These are phyloP conservation scores for Lactifluus pinguis DNA, from an alignment of 768 basidiomycete genomes.

Conservation along the genomic window DNA sequence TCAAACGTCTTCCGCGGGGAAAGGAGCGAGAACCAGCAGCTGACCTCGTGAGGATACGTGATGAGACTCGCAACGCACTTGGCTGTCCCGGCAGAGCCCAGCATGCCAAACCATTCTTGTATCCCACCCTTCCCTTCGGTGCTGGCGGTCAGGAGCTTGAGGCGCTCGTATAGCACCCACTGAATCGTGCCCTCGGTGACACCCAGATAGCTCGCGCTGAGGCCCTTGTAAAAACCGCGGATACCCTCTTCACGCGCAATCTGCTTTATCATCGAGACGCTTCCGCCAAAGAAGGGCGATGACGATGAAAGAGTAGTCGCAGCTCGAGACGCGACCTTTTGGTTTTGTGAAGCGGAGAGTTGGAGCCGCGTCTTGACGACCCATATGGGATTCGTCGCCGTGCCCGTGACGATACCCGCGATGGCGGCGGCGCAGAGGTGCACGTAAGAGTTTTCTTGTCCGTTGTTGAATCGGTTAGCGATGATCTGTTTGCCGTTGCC, in stretches of 20 bases:
- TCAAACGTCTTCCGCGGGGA: not conserved
- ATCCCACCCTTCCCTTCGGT: constrained; percentile 48
- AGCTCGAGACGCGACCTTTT: not conserved
- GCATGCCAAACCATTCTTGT: constrained; percentile 69
- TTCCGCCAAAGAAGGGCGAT: constrained; percentile 38
- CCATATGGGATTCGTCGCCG: constrained; percentile 97
- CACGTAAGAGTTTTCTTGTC: constrained; percentile 75
- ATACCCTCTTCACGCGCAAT: constrained; percentile 79
- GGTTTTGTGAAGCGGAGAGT: constrained; percentile 35
- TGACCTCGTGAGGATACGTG: constrained; percentile 96
- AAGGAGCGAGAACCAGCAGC: constrained; percentile 15
- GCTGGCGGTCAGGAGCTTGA: constrained; percentile 59
- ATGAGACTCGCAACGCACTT: constrained; percentile 91
- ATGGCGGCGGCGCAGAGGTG: constrained; percentile 80
- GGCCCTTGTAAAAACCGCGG: constrained; percentile 86
- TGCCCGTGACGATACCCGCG: constrained; percentile 81
- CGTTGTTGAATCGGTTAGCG: constrained; percentile 69
- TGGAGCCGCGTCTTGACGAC: constrained; percentile 97
- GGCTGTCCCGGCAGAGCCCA: constrained; percentile 85
- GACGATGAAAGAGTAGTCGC: constrained; percentile 9
- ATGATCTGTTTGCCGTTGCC: constrained; percentile 93
- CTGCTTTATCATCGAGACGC: constrained; percentile 52
- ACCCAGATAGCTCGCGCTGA: constrained; percentile 91
- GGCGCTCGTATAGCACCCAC: constrained; percentile 92
- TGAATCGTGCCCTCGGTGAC: constrained; percentile 95